phyloP scores from a whole-genome alignment of 495 filamentous ascomycete genomes.

The Recurvomyces mirabilis region DNA sequence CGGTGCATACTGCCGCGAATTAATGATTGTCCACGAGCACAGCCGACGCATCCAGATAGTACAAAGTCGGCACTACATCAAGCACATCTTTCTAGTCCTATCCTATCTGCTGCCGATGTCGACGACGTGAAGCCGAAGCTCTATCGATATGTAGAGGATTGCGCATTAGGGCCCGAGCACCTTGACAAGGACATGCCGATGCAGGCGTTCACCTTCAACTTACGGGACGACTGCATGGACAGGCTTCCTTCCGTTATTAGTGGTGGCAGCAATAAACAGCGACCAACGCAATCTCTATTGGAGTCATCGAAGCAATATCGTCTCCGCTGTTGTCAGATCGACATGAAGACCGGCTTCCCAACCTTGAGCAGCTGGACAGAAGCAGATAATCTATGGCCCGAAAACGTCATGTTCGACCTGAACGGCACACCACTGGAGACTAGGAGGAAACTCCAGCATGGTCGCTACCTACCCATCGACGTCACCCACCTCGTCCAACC shows the following conservation, averaged over 20 bases:
- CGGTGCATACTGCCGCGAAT: no score
- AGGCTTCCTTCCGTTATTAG: conserved; percentile 10
- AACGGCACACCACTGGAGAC: conserved; percentile 49
- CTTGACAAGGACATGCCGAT: conserved; percentile 7
- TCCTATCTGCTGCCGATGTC: conserved; percentile 12
- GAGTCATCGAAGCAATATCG: conserved; percentile 20
- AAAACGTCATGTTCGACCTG: conserved; percentile 54
- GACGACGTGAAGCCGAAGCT: conserved; percentile 5
- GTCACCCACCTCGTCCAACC: conserved; percentile 43
- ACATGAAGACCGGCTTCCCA: conserved; percentile 4
- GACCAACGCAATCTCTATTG: not conserved
- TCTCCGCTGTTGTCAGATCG: conserved; percentile 20
- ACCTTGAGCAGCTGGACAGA: conserved; percentile 47
- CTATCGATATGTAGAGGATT: conserved; percentile 28
- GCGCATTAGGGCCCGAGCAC: conserved; percentile 19
- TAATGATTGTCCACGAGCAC: conserved; percentile 14
- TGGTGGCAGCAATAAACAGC: not conserved
- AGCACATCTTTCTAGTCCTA: conserved; percentile 28
- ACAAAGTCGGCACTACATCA: conserved; percentile 27
- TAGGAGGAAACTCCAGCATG: conserved; percentile 54
- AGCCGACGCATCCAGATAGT: conserved; percentile 26
- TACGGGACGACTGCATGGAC: conserved; percentile 4
- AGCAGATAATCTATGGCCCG: conserved; percentile 59
- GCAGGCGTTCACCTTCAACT: conserved; percentile 18
- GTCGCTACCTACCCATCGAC: conserved; percentile 65